A percentile compares a stretch with the other conserved stretches of the same genome.
phyloP scores from a whole-genome alignment of 345 rosid species.

The Euphorbia tirucalli region DNA sequence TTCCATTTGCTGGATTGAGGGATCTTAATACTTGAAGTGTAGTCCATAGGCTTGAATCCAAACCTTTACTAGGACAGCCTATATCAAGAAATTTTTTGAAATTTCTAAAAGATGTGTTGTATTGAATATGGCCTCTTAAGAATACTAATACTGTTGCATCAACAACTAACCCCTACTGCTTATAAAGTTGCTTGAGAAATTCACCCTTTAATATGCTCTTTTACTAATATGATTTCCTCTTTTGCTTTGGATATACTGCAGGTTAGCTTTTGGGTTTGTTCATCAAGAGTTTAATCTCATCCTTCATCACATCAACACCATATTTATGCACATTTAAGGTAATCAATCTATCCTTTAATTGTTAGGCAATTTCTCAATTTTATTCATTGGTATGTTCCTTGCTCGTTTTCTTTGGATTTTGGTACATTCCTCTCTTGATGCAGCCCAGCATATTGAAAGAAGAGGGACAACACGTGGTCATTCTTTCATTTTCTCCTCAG shows the following conservation, averaged over 20 bases:
- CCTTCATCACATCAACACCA: not conserved
- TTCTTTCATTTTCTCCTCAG: not conserved
- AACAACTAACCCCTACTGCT: not conserved
- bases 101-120: not conserved
- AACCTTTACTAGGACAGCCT: constrained; percentile 1
- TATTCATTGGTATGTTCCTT: not conserved
- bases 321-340: no score
- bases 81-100: not conserved
- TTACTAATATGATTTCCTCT: no score
- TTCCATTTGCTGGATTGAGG: no score
- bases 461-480: constrained; percentile 1
- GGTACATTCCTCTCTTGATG: constrained; percentile 8
- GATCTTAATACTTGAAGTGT: no score
- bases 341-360: no score
- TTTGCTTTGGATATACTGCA: constrained; percentile 18
- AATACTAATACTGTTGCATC: not conserved
- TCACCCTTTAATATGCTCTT: not conserved
- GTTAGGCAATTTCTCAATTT: not conserved
- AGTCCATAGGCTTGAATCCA: not conserved
- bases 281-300: not conserved
- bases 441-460: constrained; percentile 29
- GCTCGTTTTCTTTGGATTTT: not conserved
- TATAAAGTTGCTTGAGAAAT: not conserved
- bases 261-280: constrained; percentile 6
- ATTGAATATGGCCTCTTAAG: no score